Conservation (phyloP, 1,284 basidiomycete species). For the Ceratobasidium sp. region DNA sequence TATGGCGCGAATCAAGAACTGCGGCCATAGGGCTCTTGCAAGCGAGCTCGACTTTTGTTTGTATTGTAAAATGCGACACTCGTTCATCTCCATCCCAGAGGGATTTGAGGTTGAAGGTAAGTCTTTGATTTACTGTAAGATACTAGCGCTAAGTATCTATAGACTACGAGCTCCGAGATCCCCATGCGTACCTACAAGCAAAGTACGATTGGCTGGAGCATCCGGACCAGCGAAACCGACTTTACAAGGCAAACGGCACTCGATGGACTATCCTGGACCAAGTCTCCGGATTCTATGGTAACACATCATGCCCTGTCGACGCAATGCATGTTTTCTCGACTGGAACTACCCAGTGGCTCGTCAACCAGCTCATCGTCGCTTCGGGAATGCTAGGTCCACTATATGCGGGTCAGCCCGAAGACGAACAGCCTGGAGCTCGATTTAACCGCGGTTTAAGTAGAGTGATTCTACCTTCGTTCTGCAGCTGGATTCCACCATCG, state of each 20-base stretch:
- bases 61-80: background rate
- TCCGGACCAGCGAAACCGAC: background rate
- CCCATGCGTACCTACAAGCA: background rate
- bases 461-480: background rate
- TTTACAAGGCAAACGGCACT: background rate
- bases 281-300: background rate
- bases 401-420: background rate
- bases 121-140: too few relatives aligned
- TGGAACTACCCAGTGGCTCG: background rate
- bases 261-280: background rate
- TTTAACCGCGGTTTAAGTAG: background rate
- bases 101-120: background rate
- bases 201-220: background rate
- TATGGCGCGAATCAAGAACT: slow-evolving; percentile 5
- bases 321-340: slow-evolving; percentile 9
- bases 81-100: background rate
- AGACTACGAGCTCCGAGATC: background rate
- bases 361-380: background rate
- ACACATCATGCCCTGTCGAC: background rate
- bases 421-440: background rate
- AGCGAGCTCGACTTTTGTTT: slow-evolving; percentile 1
- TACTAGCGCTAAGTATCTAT: too few relatives aligned
- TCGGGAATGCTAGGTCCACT: slow-evolving; percentile 11
- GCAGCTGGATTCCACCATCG: background rate
- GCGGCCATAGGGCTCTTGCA: background rate